Evolutionary conservation across 257 asterid genomes (phyloP).

Genomic region (Ilex asprella): DNA sequence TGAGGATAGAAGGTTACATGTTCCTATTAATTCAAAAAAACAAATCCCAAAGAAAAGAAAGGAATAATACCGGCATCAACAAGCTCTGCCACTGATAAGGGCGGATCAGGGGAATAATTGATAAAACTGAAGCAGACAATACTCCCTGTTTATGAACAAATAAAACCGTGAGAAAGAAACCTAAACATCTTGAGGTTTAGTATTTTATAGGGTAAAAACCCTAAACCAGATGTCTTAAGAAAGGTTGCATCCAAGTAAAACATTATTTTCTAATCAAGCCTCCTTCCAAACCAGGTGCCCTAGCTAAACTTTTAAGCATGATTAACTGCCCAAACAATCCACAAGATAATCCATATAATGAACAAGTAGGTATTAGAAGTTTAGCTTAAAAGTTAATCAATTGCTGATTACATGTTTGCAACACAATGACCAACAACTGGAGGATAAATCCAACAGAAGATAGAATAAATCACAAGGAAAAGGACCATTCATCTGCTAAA

Average conservation of each 20-base stretch:
- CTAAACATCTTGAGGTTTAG: too few relatives aligned
- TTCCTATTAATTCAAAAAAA: background rate
- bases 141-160: conserved; percentile 59
- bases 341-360: conserved; percentile 7
- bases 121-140: conserved; percentile 75
- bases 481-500: background rate
- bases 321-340: background rate
- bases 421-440: background rate
- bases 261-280: too few relatives aligned
- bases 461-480: background rate
- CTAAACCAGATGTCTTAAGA: background rate
- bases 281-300: too few relatives aligned
- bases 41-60: conserved; percentile 6
- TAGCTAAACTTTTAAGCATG: too few relatives aligned
- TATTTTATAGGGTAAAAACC: too few relatives aligned
- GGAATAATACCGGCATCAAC: conserved; percentile 76
- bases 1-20: too few relatives aligned
- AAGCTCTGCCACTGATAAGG: conserved; percentile 99
- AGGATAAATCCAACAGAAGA: conserved; percentile 6
- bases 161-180: background rate
- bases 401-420: too few relatives aligned
- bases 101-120: conserved; percentile 88
- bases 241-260: background rate
- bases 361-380: background rate
- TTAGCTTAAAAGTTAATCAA: too few relatives aligned